Evolutionary conservation across 106 monocot genomes (phyloP).

Genomic region (Ottelia alismoides): DNA sequence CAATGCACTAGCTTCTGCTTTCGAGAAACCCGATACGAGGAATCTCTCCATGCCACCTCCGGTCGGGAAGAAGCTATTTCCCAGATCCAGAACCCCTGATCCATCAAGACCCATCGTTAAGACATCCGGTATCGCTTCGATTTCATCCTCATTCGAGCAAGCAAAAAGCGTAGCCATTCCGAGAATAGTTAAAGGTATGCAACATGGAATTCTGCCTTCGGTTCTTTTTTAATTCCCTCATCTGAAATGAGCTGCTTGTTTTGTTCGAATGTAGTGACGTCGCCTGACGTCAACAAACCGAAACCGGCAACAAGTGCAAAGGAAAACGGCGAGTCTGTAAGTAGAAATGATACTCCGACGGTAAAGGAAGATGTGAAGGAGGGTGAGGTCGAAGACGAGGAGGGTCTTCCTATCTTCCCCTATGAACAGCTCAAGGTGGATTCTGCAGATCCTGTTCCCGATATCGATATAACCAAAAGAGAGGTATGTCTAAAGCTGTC

Average conservation of each 20-base stretch:
- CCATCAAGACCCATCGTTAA: slow-evolving; percentile 27
- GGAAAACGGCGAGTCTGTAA: background rate
- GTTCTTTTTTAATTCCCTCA: no score
- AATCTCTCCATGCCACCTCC: slow-evolving; percentile 94
- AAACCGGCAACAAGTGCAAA: slow-evolving; percentile 2
- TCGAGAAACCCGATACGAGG: slow-evolving; percentile 65
- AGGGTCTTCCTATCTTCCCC: no score
- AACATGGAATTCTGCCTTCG: no score
- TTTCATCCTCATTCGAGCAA: slow-evolving; percentile 52
- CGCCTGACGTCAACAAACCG: slow-evolving; percentile 20
- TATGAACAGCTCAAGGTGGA: no score
- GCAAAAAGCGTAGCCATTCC: slow-evolving; percentile 25
- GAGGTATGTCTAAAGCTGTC: no score
- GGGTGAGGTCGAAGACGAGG: slow-evolving; percentile 47
- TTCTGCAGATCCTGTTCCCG: no score
- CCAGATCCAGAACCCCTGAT: slow-evolving; percentile 35
- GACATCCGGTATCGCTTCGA: slow-evolving; percentile 38
- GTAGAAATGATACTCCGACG: slow-evolving; percentile 30
- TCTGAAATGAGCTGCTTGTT: background rate
- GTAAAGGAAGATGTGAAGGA: slow-evolving; percentile 54
- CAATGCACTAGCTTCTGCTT: slow-evolving; percentile 66
- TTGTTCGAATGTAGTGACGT: background rate
- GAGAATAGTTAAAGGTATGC: slow-evolving; percentile 40
- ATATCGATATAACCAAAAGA: no score
- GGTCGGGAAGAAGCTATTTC: slow-evolving; percentile 41